These are phyloP conservation scores for Phycomyces nitens DNA, from an alignment of 192 early-diverging fungal genomes.

Conservation along the genomic window DNA sequence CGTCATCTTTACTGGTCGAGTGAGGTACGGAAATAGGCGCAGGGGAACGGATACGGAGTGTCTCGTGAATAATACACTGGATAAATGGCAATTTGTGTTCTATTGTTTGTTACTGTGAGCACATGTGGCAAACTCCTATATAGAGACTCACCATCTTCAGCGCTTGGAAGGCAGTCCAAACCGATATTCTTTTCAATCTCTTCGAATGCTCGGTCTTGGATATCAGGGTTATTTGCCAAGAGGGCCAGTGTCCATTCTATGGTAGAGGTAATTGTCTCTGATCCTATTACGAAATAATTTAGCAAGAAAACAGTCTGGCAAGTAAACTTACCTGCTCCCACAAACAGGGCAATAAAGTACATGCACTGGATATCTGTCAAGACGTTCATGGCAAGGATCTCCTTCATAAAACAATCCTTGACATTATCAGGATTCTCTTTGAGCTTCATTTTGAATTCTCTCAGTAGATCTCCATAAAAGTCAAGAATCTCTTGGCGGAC, in stretches of 20 bases:
- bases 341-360: slow-evolving; percentile 24
- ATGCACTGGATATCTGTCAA: slow-evolving; percentile 20
- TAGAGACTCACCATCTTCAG: slow-evolving; percentile 23
- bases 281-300: slow-evolving; percentile 20
- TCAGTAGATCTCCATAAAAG: slow-evolving; percentile 28
- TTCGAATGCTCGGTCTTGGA: slow-evolving; percentile 30
- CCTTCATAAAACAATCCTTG: slow-evolving; percentile 34
- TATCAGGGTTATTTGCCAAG: slow-evolving; percentile 26
- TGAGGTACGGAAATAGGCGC: slow-evolving; percentile 34
- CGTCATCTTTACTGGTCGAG: slow-evolving; percentile 27
- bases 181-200: slow-evolving; percentile 31
- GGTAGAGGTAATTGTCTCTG: slow-evolving; percentile 32
- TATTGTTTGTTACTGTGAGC: slow-evolving; percentile 1
- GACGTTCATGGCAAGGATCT: slow-evolving; percentile 3
- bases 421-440: not conserved
- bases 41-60: slow-evolving; percentile 26
- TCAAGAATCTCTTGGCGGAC: slow-evolving; percentile 6
- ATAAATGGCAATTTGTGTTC: slow-evolving; percentile 27
- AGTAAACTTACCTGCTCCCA: slow-evolving; percentile 25
- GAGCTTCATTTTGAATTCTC: slow-evolving; percentile 2
- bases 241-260: slow-evolving; percentile 34
- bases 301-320: no score
- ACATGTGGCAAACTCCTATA: not conserved
- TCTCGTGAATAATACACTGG: slow-evolving; percentile 37
- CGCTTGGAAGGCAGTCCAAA: slow-evolving; percentile 16